These are phyloP conservation scores for Thoreauomyces humboldtii DNA, from an alignment of 192 early-diverging fungal species.

Conservation along the genomic window DNA sequence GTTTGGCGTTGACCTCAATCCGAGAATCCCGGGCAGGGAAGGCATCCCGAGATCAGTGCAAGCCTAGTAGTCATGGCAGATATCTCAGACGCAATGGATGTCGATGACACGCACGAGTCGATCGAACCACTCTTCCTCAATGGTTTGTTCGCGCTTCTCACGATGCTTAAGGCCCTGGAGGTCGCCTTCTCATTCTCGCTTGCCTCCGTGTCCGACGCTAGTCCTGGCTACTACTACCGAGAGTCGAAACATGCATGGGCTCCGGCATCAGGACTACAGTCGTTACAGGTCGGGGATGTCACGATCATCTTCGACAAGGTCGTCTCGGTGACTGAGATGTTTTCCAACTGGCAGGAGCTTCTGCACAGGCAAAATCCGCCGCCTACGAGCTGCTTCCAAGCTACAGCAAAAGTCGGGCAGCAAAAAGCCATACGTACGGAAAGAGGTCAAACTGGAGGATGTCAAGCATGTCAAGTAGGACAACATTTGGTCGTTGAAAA, in stretches of 20 bases:
- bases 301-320: background rate
- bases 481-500: background rate
- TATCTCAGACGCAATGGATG: too few relatives aligned
- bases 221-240: constrained; percentile 47
- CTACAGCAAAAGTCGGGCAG: constrained; percentile 51
- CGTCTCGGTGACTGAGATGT: background rate
- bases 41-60: too few relatives aligned
- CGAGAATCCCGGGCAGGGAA: too few relatives aligned
- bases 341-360: constrained; percentile 48
- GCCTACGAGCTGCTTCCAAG: constrained; percentile 53
- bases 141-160: too few relatives aligned
- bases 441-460: constrained; percentile 46
- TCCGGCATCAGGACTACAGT: constrained; percentile 77
- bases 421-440: constrained; percentile 44
- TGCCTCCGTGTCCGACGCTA: background rate
- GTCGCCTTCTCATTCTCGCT: too few relatives aligned
- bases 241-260: constrained; percentile 70
- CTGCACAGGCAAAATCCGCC: constrained; percentile 61
- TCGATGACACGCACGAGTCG: too few relatives aligned
- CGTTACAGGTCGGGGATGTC: constrained; percentile 68
- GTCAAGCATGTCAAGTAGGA: constrained; percentile 41
- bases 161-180: too few relatives aligned
- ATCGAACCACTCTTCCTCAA: too few relatives aligned
- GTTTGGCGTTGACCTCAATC: too few relatives aligned
- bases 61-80: too few relatives aligned